Conservation (phyloP, 2,329 filamentous ascomycete genomes). For the Didymosphaeria variabile region DNA sequence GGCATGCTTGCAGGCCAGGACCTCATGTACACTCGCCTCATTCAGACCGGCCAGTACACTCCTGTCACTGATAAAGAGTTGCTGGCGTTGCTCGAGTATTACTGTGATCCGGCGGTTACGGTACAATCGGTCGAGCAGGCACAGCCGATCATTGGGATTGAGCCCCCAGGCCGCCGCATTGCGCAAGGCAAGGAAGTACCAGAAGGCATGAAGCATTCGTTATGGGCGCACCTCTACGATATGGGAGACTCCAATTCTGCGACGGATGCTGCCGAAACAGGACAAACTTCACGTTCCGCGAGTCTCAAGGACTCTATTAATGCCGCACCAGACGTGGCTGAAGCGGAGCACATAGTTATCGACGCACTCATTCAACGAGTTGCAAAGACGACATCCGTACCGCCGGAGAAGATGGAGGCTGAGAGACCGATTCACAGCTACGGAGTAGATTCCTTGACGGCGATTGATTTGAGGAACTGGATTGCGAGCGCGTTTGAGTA, state of each 20-base stretch:
- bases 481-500: constrained; percentile 3
- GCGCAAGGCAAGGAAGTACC: constrained; percentile 2
- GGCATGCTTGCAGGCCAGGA: constrained; percentile 3
- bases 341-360: constrained; percentile 2
- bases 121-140: not conserved
- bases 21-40: not conserved
- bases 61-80: not conserved
- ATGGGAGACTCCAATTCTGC: not conserved
- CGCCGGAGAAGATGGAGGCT: constrained; percentile 1
- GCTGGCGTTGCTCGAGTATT: not conserved
- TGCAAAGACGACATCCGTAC: constrained; percentile 1
- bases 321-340: not conserved
- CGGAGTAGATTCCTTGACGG: not conserved
- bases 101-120: not conserved
- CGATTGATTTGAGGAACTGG: constrained; percentile 5
- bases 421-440: constrained; percentile 8
- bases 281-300: not conserved
- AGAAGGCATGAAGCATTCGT: constrained; percentile 2
- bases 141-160: not conserved
- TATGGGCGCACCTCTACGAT: not conserved
- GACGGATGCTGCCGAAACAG: not conserved
- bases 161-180: not conserved
- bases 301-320: not conserved
- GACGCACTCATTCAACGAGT: not conserved
- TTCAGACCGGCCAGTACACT: not conserved